A percentile compares a stretch with the other conserved stretches of the same genome.
Evolutionary conservation across 2,329 filamentous ascomycete species (phyloP).

Genomic region (Claviceps fusiformis): DNA sequence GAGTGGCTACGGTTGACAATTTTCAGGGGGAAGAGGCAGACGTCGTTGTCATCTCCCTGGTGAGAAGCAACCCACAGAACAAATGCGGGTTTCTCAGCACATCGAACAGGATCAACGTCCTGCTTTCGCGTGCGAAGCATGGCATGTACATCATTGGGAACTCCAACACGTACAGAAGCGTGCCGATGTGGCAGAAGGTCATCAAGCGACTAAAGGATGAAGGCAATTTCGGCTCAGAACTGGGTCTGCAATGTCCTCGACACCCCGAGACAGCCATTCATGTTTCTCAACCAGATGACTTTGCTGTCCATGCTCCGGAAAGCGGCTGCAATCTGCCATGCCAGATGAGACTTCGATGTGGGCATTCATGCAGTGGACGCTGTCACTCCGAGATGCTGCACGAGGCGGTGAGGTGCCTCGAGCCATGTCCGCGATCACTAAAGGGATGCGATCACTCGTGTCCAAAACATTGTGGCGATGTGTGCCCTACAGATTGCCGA

Average conservation of each 20-base stretch:
- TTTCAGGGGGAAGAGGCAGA: slow-evolving; percentile 69
- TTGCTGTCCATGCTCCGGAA: slow-evolving; percentile 42
- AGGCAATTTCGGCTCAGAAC: slow-evolving; percentile 31
- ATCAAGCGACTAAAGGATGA: slow-evolving; percentile 33
- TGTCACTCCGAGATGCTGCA: slow-evolving; percentile 37
- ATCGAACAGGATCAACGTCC: slow-evolving; percentile 55
- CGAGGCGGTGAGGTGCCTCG: slow-evolving; percentile 29
- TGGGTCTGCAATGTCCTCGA: slow-evolving; percentile 47
- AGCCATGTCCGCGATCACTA: slow-evolving; percentile 28
- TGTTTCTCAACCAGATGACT: slow-evolving; percentile 43
- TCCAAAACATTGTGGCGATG: not conserved
- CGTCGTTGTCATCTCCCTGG: slow-evolving; percentile 55
- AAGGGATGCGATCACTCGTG: slow-evolving; percentile 24
- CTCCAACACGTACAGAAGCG: slow-evolving; percentile 36
- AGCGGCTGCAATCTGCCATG: slow-evolving; percentile 46
- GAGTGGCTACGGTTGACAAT: slow-evolving; percentile 57
- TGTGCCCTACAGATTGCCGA: not conserved
- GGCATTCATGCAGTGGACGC: slow-evolving; percentile 30
- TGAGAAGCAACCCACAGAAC: slow-evolving; percentile 48
- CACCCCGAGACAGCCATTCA: slow-evolving; percentile 39
- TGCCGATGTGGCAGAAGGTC: slow-evolving; percentile 52
- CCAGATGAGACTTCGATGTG: slow-evolving; percentile 31
- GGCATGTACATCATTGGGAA: slow-evolving; percentile 63
- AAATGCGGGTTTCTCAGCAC: slow-evolving; percentile 54
- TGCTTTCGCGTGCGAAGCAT: slow-evolving; percentile 52